Conservation (phyloP, 768 basidiomycete genomes). For the Rhodosporidiobolus odoratus region DNA sequence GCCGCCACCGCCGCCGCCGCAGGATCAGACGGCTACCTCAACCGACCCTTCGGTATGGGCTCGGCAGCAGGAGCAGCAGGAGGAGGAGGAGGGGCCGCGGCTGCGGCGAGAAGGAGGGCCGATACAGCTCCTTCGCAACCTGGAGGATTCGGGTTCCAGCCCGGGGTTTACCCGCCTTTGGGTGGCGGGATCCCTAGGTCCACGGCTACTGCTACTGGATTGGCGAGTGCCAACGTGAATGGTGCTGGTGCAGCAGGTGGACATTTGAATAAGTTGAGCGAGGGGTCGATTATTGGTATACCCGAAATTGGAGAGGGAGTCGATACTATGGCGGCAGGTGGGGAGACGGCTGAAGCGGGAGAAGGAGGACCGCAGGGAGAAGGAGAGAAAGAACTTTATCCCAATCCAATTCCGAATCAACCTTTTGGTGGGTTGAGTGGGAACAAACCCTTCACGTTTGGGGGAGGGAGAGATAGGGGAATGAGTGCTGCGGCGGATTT, state of each 20-base stretch:
- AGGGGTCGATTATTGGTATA: no score
- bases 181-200: slow-evolving; percentile 1
- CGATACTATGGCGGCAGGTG: neutral
- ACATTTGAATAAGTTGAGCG: no score
- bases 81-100: no score
- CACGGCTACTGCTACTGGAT: neutral
- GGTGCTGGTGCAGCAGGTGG: no score
- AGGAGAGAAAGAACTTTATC: neutral
- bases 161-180: neutral
- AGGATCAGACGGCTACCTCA: neutral
- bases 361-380: neutral
- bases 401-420: slow-evolving; percentile 4
- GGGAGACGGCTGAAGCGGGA: neutral
- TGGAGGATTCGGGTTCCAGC: no score
- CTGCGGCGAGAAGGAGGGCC: no score
- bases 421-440: slow-evolving; percentile 11
- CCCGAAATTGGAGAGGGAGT: no score
- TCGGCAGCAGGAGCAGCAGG: neutral
- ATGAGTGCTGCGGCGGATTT: neutral
- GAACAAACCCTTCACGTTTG: neutral
- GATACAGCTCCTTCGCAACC: no score
- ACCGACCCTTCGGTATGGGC: slow-evolving; percentile 11
- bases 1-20: neutral
- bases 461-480: neutral
- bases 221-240: no score